Conservation (phyloP, 2,329 filamentous ascomycete genomes). For the Allantophomopsis lycopodina region DNA sequence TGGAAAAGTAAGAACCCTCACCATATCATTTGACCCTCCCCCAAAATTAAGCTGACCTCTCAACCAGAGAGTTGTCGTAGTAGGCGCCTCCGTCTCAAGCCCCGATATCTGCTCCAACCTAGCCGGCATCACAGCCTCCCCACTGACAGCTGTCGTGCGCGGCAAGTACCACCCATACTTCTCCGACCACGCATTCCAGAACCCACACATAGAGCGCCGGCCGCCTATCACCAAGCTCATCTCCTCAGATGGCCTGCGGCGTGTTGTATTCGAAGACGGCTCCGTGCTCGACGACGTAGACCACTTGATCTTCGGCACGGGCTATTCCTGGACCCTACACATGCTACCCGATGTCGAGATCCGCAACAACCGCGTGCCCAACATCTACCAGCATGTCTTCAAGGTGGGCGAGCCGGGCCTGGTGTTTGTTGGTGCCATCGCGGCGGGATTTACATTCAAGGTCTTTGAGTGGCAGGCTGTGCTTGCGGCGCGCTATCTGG, state of each 20-base stretch:
- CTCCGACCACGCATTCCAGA: conserved; percentile 43
- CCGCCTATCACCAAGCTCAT: conserved; percentile 33
- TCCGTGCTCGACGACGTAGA: conserved; percentile 38
- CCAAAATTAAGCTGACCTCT: too few species aligned
- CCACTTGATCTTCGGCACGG: conserved; percentile 51
- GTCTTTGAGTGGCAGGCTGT: conserved; percentile 59
- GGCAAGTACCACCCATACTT: conserved; percentile 39
- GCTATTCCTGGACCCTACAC: conserved; percentile 49
- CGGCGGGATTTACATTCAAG: conserved; percentile 49
- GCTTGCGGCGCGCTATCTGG: conserved; percentile 40
- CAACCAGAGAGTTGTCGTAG: conserved; percentile 32
- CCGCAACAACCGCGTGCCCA: conserved; percentile 39
- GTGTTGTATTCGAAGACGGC: conserved; percentile 43
- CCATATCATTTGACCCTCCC: too few species aligned
- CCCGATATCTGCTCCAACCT: conserved; percentile 46
- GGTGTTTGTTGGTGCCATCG: conserved; percentile 42
- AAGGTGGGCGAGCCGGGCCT: conserved; percentile 38
- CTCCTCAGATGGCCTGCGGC: conserved; percentile 18
- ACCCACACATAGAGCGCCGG: conserved; percentile 33
- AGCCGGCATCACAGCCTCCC: conserved; percentile 26
- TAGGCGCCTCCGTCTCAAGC: conserved; percentile 51
- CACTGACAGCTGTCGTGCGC: conserved; percentile 38
- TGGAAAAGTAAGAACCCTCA: conserved; percentile 23
- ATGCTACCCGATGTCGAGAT: conserved; percentile 39
- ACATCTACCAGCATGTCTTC: conserved; percentile 43